Evolutionary conservation across 2,329 filamentous ascomycete genomes (phyloP).

Genomic region (Cladophialophora immunda): DNA sequence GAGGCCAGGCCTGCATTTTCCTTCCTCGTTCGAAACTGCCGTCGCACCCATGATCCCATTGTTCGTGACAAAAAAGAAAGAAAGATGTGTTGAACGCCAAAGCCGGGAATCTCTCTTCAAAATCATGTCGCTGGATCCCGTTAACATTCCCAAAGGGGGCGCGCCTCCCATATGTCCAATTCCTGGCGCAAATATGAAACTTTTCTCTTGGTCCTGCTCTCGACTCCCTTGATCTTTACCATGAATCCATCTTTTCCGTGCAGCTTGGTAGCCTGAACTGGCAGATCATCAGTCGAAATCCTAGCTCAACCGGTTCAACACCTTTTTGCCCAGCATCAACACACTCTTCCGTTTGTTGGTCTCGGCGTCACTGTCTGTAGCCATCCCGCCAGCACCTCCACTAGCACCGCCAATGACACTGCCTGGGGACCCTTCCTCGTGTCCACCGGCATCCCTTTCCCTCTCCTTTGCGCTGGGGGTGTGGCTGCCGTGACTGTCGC

Average conservation of each 20-base stretch:
- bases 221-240: neutral
- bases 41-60: conserved; percentile 1
- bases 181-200: neutral
- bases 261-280: neutral
- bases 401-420: neutral
- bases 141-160: neutral
- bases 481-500: conserved; percentile 17
- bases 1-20: neutral
- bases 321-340: conserved; percentile 53
- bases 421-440: neutral
- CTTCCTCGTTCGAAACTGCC: neutral
- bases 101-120: neutral
- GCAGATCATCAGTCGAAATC: conserved; percentile 6
- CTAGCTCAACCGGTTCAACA: conserved; percentile 48
- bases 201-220: neutral
- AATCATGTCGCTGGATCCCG: neutral
- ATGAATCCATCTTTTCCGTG: neutral
- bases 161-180: conserved; percentile 2
- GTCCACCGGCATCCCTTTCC: conserved; percentile 2
- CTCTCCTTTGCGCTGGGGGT: conserved; percentile 32
- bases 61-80: neutral
- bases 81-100: neutral
- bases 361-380: conserved; percentile 31
- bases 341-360: conserved; percentile 48
- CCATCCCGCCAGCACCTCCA: conserved; percentile 3